Conservation (phyloP, 495 filamentous ascomycete genomes). For the Xylaria flabelliformis region DNA sequence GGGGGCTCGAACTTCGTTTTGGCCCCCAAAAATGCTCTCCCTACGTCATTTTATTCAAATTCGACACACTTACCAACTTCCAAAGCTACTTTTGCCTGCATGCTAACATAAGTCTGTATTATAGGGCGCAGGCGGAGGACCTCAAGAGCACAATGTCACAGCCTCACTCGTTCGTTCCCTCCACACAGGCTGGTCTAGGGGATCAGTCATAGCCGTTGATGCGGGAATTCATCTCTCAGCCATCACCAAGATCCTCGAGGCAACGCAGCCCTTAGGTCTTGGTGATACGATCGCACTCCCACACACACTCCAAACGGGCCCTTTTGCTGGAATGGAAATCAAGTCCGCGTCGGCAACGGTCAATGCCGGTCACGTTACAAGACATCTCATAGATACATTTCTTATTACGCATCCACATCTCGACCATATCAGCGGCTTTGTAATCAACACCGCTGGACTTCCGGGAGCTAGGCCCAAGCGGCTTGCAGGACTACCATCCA, state of each 20-base stretch:
- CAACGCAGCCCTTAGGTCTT: slow-evolving; percentile 53
- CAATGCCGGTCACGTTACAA: slow-evolving; percentile 80
- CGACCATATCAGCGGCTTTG: slow-evolving; percentile 89
- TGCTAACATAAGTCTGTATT: slow-evolving; percentile 38
- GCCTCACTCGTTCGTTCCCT: slow-evolving; percentile 86
- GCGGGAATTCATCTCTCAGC: slow-evolving; percentile 88
- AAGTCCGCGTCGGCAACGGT: slow-evolving; percentile 65
- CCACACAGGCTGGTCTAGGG: slow-evolving; percentile 75
- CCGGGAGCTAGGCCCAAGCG: slow-evolving; percentile 77
- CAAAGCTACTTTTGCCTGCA: background rate
- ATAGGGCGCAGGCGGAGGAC: slow-evolving; percentile 90
- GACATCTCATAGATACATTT: slow-evolving; percentile 80
- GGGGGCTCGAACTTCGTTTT: background rate
- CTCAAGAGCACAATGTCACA: slow-evolving; percentile 86
- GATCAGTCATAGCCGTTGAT: slow-evolving; percentile 87
- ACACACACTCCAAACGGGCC: slow-evolving; percentile 53
- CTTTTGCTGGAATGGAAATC: slow-evolving; percentile 78
- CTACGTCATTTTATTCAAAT: slow-evolving; percentile 4
- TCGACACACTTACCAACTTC: background rate
- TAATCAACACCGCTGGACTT: slow-evolving; percentile 87
- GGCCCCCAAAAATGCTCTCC: background rate
- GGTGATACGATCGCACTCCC: slow-evolving; percentile 42
- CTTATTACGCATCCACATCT: slow-evolving; percentile 94
- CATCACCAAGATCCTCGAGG: slow-evolving; percentile 73
- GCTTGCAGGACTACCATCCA: slow-evolving; percentile 81